These are phyloP conservation scores for Amanita inopinata DNA, from an alignment of 768 basidiomycete species.

Conservation along the genomic window DNA sequence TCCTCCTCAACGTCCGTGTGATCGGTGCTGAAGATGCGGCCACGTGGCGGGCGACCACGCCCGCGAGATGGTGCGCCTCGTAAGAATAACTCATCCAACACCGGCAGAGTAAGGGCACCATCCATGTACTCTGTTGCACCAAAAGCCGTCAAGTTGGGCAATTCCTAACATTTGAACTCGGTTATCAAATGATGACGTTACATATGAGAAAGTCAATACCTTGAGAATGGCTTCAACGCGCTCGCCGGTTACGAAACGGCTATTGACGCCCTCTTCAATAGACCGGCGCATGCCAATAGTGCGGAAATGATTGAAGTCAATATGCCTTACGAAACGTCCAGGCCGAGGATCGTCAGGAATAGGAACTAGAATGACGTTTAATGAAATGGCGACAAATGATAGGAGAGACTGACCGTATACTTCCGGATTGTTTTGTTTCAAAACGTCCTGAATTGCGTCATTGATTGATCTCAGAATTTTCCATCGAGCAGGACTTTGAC, in stretches of 20 bases:
- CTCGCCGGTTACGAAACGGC: conserved; percentile 89
- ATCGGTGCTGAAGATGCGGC: conserved; percentile 39
- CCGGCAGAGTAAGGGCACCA: conserved; percentile 73
- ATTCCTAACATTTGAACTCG: conserved; percentile 48
- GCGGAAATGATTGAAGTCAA: conserved; percentile 95
- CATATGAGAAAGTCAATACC: conserved; percentile 27
- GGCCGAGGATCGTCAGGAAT: conserved; percentile 61
- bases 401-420: conserved; percentile 52
- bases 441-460: conserved; percentile 64
- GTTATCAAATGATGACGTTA: conserved; percentile 6
- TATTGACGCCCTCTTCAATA: conserved; percentile 79
- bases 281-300: conserved; percentile 94
- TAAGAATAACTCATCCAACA: conserved; percentile 85
- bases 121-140: conserved; percentile 99
- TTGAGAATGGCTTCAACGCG: conserved; percentile 72
- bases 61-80: conserved; percentile 68
- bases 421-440: conserved; percentile 54
- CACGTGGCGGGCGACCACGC: conserved; percentile 58
- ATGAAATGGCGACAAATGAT: conserved; percentile 5
- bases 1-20: conserved; percentile 50
- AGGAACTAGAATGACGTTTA: conserved; percentile 39
- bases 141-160: conserved; percentile 76
- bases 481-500: conserved; percentile 79
- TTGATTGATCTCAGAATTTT: conserved; percentile 71
- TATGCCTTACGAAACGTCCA: conserved; percentile 72